Evolutionary conservation across 1,139 yeast genomes (phyloP), one percentile per base, ranked within the genome.

Genomic region (Debaryomyces singareniensis): DNA sequence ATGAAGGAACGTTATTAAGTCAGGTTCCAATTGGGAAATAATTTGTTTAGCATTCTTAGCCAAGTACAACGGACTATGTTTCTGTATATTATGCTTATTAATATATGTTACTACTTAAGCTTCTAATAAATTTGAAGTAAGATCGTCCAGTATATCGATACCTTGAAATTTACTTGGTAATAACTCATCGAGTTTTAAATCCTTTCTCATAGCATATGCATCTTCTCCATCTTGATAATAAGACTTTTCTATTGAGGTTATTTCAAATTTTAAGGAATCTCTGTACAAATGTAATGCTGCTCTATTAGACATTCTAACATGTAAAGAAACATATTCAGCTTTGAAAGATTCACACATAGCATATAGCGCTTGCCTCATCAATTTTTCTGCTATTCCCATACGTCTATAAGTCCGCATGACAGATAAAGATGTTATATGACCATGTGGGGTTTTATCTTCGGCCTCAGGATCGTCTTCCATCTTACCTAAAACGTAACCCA

Each of bases 201-300:
- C 66, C 47, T 81, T 80, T 50, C 76, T 78, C 98, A 91, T 91
- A 25, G 94, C 83, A 55, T 87, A 91, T n/a, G 98, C 98, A 60
- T 93, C 97, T 55, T 93, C 99, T 16, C 95, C 96, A 55, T 91
- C 97, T 35, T 91, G 96, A 51, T 91, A 91, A 54, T 93, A 91
- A 13, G 82, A 72, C 44, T 77, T 82, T 47, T 89, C 96, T 35
- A 91, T 78, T 28, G 80, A 75, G 34, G 81, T 69, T 27, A 86
- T 91, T 47, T 77, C 89, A 53, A 93, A 91, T 38, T 74, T 66
- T 38, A 93, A 68, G 4, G 96, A 83, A 49, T 86, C 95, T 52
- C 83, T 71, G 62, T 91, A 91, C 40, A 91, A 69, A 58, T 87
- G 96, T 48, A 89, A 68, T 10, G 98, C 98, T 11, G 98, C 98